Conservation (phyloP, 2,329 filamentous ascomycete species). For the Pseudogymnoascus pannorum region DNA sequence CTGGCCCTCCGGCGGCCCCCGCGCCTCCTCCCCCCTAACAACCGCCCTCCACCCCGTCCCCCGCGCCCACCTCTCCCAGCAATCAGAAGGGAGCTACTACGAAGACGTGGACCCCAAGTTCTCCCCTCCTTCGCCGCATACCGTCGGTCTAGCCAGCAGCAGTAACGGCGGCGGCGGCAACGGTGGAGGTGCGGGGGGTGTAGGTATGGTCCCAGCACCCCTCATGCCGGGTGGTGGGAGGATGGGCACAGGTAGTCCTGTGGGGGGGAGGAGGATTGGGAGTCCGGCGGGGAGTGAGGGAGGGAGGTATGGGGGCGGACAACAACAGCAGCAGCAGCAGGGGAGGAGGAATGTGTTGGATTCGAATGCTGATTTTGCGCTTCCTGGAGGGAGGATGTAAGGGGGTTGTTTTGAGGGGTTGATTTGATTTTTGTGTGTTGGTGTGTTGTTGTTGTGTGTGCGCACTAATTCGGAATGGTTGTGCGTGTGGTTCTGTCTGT, state of each 20-base stretch:
- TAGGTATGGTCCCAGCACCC: conserved; percentile 25
- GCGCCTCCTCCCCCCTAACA: conserved; percentile 39
- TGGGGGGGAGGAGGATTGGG: neutral
- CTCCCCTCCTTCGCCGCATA: conserved; percentile 38
- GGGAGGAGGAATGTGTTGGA: conserved; percentile 47
- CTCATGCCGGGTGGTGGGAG: conserved; percentile 19
- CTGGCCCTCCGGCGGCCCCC: conserved; percentile 44
- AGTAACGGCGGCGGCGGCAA: conserved; percentile 18
- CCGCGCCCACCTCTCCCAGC: conserved; percentile 24
- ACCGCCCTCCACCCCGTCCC: conserved; percentile 38
- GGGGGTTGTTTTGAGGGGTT: neutral
- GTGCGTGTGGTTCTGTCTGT: no score
- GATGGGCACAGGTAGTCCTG: neutral
- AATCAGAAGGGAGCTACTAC: conserved; percentile 56
- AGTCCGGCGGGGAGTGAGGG: conserved; percentile 73
- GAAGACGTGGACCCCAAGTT: conserved; percentile 92
- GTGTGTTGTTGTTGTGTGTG: no score
- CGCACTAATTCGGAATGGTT: no score
- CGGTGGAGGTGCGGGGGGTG: no score
- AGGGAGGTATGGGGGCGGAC: no score
- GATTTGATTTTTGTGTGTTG: neutral
- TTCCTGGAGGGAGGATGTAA: conserved; percentile 40
- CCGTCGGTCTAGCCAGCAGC: conserved; percentile 22
- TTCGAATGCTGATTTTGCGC: conserved; percentile 77
- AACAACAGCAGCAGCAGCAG: no score